phyloP scores from a whole-genome alignment of 805 yeast species.

The Kazachstania viticola region DNA sequence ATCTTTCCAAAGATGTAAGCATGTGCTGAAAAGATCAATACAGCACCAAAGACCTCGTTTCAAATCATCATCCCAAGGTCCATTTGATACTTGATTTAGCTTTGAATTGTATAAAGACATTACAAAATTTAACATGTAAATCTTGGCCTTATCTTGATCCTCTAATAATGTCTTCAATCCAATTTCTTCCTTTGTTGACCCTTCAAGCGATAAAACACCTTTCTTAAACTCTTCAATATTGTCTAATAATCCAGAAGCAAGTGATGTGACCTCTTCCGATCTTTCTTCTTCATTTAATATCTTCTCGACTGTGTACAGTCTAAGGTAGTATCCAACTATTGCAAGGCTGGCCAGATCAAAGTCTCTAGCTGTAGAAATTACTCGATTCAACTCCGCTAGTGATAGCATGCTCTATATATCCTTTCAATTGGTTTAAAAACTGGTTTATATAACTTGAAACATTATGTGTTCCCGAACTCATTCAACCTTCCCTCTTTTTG shows the following conservation, averaged over 20 bases:
- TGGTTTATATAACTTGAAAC: too few species aligned
- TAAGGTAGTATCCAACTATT: constrained; percentile 23
- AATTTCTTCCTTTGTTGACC: constrained; percentile 23
- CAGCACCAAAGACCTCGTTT: constrained; percentile 25
- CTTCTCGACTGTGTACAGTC: constrained; percentile 59
- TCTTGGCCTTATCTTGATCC: constrained; percentile 48
- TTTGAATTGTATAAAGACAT: constrained; percentile 42
- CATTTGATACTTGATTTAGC: constrained; percentile 36
- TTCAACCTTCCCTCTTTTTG: too few species aligned
- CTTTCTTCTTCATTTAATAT: constrained; percentile 54
- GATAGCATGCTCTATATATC: too few species aligned
- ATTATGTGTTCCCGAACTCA: too few species aligned
- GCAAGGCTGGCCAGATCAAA: constrained; percentile 16
- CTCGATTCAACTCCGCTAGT: too few species aligned
- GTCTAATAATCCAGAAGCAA: constrained; percentile 55
- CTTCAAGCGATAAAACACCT: constrained; percentile 11
- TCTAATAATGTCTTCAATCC: constrained; percentile 33
- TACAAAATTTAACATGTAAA: constrained; percentile 47
- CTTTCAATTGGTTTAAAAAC: too few species aligned
- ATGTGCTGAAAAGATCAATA: constrained; percentile 15
- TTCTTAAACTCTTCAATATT: constrained; percentile 50
- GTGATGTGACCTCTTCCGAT: constrained; percentile 42
- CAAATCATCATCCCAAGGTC: constrained; percentile 28
- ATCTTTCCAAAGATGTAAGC: constrained; percentile 17
- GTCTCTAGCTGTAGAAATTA: constrained; percentile 15